Base-by-base conservation (phyloP, 1,284 basidiomycete species). In the Trichosporon ovoides region DNA sequence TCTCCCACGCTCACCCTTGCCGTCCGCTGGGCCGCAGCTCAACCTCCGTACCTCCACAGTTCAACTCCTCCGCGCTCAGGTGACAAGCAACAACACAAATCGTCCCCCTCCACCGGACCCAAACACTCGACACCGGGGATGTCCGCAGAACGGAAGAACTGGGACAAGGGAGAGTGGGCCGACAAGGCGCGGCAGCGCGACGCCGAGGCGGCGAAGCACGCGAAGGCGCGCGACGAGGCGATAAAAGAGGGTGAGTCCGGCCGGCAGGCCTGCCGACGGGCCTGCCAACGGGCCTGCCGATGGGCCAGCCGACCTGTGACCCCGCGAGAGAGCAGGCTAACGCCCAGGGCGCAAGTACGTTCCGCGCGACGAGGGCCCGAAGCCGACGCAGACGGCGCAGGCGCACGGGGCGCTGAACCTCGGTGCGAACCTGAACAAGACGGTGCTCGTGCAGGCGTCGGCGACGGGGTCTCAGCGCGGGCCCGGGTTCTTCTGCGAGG, bases 401-500 rank as follows among this genome's bases (percentile, higher is more conserved):
- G 86, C 92, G 52, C 90, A 91, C 54, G 80, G 78, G 6, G 83
- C 88, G 37, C 80, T 97, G 13, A 89, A 90, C 58, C 84, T 97
- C 20, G 88, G 91, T 67, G 94, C 93, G 81, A 94, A 95, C 76
- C 81, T 95, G 18, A 83, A 83, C 68, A 96, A 95, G 81, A 94
- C 89, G 1, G 88, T 92, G 82, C 87, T 97, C 58, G 91, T 97
- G 18, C 60, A 66, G 55, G 66, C 62, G 10, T 84, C 88, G 68
- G 87, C 89, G 69, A 83, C 85, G 85, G 71, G 76, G 62, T 91
- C 91, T 0, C 84, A 91, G 33, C 88, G 89, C 14, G 88, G 92
- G 62, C 90, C 91, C 16, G 93, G 93, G 0, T 97, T 95, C 79
- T 88, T 85, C 74, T 97, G 93, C 70, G 91, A 94, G 69, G 79